Percentiles rank a stretch among this genome's conserved stretches.
phyloP scores from a whole-genome alignment of 257 asterid species.

The Scutellaria minor region DNA sequence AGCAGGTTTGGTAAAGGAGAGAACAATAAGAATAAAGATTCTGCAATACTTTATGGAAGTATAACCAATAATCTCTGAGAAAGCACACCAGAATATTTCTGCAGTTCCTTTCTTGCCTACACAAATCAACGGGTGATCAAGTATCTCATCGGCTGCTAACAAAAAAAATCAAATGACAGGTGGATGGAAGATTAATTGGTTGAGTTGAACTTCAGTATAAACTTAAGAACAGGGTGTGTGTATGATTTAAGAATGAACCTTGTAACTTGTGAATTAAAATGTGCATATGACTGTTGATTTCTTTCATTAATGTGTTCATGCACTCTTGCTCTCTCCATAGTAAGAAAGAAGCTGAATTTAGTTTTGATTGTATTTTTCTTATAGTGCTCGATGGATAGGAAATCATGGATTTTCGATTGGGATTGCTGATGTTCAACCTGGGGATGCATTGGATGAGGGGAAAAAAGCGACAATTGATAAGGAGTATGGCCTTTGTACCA shows the following conservation, averaged over 20 bases:
- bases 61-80: not conserved
- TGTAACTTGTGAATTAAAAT: constrained; percentile 2
- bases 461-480: constrained; percentile 58
- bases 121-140: not conserved
- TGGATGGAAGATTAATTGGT: constrained; percentile 7
- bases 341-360: constrained; percentile 20
- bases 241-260: not conserved
- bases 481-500: constrained; percentile 65
- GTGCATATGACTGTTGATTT: not conserved
- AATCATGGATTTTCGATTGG: constrained; percentile 99
- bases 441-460: constrained; percentile 54
- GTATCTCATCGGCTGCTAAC: constrained; percentile 14
- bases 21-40: not conserved
- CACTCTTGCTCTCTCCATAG: not conserved
- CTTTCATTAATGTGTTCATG: constrained; percentile 14
- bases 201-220: constrained; percentile 7
- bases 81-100: not conserved
- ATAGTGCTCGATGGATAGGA: constrained; percentile 99
- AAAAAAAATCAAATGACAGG: constrained; percentile 2
- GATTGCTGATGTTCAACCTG: constrained; percentile 90
- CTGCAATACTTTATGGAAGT: not conserved
- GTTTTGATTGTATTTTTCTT: constrained; percentile 35
- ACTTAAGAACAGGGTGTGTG: not conserved
- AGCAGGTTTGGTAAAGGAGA: not conserved
- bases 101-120: not conserved